Conservation (phyloP, 1,284 basidiomycete genomes). For the Neotropicomus parvogracilis region DNA sequence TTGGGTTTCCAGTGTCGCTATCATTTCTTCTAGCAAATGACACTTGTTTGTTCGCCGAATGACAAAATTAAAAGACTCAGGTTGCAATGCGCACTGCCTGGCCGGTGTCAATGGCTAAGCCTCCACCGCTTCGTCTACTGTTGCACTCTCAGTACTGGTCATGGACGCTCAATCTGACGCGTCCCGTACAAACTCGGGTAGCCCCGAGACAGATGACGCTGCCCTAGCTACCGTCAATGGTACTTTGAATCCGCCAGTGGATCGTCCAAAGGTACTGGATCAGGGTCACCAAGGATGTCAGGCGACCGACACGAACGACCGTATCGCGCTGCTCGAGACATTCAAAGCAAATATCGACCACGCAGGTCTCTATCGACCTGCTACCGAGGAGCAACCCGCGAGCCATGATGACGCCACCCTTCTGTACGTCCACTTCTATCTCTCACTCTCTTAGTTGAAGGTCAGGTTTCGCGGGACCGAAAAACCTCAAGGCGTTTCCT, state of each 20-base stretch:
- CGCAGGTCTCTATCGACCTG: slow-evolving; percentile 49
- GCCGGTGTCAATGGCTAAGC: no score
- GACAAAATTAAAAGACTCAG: no score
- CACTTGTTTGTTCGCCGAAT: no score
- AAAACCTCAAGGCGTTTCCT: slow-evolving; percentile 60
- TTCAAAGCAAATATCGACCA: slow-evolving; percentile 53
- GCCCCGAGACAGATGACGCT: no score
- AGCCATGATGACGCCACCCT: slow-evolving; percentile 67
- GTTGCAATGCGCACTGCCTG: no score
- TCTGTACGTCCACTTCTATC: slow-evolving; percentile 43
- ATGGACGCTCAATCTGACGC: slow-evolving; percentile 15
- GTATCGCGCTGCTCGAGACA: slow-evolving; percentile 29
- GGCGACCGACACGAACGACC: neutral
- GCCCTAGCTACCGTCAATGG: no score
- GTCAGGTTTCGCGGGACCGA: neutral
- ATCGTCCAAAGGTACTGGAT: no score
- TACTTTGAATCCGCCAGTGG: no score
- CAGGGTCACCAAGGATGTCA: no score
- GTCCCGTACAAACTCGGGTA: neutral
- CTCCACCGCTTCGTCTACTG: no score
- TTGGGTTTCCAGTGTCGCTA: slow-evolving; percentile 3
- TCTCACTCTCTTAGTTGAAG: neutral
- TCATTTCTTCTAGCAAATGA: no score
- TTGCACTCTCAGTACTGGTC: no score
- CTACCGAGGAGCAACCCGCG: slow-evolving; percentile 33